These are phyloP conservation scores for Penicillium vulpinum DNA, from an alignment of 2,329 filamentous ascomycete genomes.

Conservation along the genomic window DNA sequence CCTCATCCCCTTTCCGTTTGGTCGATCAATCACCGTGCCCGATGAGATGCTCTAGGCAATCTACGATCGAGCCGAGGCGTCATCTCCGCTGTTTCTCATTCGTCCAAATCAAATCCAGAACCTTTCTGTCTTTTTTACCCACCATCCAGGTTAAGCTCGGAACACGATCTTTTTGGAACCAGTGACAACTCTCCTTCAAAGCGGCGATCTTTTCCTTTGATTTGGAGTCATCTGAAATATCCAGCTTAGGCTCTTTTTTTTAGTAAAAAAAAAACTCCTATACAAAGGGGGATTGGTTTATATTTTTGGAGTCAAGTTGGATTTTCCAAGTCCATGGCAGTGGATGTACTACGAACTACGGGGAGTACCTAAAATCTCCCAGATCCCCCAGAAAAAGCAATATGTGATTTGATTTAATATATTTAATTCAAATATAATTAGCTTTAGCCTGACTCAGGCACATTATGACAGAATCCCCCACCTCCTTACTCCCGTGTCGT, in stretches of 20 bases:
- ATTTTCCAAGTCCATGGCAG: neutral
- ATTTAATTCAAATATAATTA: conserved; percentile 10
- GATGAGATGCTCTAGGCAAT: conserved; percentile 21
- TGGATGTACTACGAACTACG: neutral
- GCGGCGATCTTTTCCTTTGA: conserved; percentile 15
- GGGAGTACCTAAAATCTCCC: neutral
- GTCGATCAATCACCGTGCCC: conserved; percentile 24
- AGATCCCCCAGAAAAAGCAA: conserved; percentile 13
- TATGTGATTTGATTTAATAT: conserved; percentile 13
- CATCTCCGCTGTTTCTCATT: neutral
- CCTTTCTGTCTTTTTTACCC: neutral
- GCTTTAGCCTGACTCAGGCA: conserved; percentile 27
- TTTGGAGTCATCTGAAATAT: conserved; percentile 5
- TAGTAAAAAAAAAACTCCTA: too few relatives aligned
- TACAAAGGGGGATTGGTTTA: conserved; percentile 1
- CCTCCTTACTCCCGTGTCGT: conserved; percentile 10
- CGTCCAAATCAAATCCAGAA: neutral
- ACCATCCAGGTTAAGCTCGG: conserved; percentile 25
- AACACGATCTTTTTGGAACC: conserved; percentile 20
- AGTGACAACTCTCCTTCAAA: conserved; percentile 10
- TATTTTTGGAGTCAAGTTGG: neutral
- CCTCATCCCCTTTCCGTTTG: conserved; percentile 12
- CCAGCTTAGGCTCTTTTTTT: conserved; percentile 4
- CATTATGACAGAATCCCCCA: conserved; percentile 11
- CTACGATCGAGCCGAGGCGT: conserved; percentile 20